Conservation (phyloP, 2,329 filamentous ascomycete species). For the Aphanocladium album region DNA sequence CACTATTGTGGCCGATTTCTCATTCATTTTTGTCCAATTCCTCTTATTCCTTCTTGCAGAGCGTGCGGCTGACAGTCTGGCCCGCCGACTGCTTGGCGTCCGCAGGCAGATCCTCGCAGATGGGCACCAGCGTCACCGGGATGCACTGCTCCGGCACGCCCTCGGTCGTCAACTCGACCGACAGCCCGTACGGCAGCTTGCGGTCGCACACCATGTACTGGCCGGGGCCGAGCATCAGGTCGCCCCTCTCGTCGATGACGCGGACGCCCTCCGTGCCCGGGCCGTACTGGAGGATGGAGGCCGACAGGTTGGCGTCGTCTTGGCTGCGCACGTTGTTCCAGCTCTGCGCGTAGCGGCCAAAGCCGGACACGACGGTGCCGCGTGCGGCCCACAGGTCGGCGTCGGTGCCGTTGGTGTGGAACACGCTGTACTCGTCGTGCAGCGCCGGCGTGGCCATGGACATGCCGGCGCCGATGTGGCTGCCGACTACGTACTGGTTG, state of each 20-base stretch:
- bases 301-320: background rate
- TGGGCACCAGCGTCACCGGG: conserved; percentile 2
- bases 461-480: background rate
- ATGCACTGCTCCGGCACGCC: background rate
- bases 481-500: background rate
- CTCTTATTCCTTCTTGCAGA: background rate
- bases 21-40: too few relatives aligned
- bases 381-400: background rate
- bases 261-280: conserved; percentile 7
- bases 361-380: background rate
- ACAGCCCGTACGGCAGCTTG: background rate
- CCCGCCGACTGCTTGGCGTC: background rate
- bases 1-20: background rate
- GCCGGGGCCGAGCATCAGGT: background rate
- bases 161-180: conserved; percentile 4
- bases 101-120: background rate
- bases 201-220: conserved; percentile 9
- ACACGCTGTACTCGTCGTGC: background rate
- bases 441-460: conserved; percentile 1
- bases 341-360: background rate
- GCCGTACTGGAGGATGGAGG: background rate
- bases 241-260: background rate
- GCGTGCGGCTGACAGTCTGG: background rate
- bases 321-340: background rate
- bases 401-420: conserved; percentile 7